phyloP scores from a whole-genome alignment of 495 filamentous ascomycete species.

The Chlorociboria aeruginascens region DNA sequence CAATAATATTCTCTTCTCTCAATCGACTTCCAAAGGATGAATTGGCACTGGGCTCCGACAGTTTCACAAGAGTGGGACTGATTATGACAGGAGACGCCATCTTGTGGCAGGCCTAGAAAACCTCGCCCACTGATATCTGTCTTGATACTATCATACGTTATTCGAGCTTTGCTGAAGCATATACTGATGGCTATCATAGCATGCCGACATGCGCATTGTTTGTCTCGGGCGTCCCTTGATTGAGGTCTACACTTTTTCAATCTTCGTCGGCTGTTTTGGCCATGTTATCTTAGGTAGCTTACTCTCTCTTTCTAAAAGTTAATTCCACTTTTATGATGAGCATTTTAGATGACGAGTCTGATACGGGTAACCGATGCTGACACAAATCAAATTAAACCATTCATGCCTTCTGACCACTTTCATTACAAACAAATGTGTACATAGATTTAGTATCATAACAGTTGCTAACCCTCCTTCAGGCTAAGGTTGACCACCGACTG shows the following conservation, averaged over 20 bases:
- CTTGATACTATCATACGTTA: background rate
- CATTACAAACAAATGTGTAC: background rate
- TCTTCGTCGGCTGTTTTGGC: no score
- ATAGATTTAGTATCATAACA: no score
- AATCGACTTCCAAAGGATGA: constrained; percentile 58
- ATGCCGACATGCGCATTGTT: no score
- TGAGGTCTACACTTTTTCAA: no score
- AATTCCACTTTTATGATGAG: constrained; percentile 43
- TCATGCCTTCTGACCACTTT: constrained; percentile 57
- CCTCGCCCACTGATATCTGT: constrained; percentile 88
- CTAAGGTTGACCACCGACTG: no score
- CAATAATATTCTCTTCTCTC: constrained; percentile 6
- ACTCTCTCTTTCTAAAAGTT: constrained; percentile 11
- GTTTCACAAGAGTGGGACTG: constrained; percentile 11
- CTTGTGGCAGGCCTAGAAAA: constrained; percentile 99
- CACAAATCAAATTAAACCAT: constrained; percentile 53
- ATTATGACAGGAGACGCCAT: constrained; percentile 65
- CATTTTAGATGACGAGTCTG: constrained; percentile 79
- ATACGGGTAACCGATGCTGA: constrained; percentile 75
- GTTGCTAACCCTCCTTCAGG: no score
- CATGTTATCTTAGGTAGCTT: background rate
- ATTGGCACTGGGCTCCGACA: constrained; percentile 99
- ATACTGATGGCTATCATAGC: no score
- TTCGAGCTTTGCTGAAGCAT: no score
- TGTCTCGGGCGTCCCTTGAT: no score